Conservation (phyloP, 2,329 filamentous ascomycete genomes). For the Corinectria fuckeliana region DNA sequence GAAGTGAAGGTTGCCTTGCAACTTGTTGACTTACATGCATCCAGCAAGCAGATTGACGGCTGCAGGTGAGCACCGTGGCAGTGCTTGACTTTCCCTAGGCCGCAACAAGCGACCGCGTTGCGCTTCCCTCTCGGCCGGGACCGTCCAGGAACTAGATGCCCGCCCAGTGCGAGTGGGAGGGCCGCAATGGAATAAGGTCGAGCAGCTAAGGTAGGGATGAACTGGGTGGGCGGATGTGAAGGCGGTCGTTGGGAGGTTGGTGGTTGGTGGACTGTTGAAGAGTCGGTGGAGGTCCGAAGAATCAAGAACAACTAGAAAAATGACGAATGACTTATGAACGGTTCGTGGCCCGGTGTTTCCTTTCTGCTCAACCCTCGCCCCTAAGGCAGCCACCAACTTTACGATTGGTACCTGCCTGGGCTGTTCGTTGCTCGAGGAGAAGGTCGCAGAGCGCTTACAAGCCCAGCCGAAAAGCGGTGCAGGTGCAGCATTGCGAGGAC, state of each 20-base stretch:
- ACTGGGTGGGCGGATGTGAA: neutral
- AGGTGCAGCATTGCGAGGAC: neutral
- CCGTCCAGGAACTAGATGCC: neutral
- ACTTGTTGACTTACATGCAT: slow-evolving; percentile 16
- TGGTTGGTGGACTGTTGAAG: neutral
- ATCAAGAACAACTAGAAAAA: too few relatives aligned
- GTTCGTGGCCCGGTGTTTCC: neutral
- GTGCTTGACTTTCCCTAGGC: slow-evolving; percentile 3
- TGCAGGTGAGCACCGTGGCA: slow-evolving; percentile 4
- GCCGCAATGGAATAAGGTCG: slow-evolving; percentile 3
- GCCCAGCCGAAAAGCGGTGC: neutral
- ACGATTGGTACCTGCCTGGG: neutral
- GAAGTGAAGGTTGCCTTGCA: neutral
- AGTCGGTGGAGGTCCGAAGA: neutral
- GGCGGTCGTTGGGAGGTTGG: neutral
- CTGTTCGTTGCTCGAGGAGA: neutral
- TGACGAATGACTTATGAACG: neutral
- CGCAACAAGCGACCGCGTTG: slow-evolving; percentile 10
- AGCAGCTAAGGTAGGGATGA: neutral
- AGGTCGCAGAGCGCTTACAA: neutral
- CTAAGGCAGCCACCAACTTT: neutral
- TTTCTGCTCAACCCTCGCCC: neutral
- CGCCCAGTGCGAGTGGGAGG: neutral
- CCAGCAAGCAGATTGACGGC: slow-evolving; percentile 17
- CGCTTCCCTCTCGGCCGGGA: neutral